Evolutionary conservation across 2,329 filamentous ascomycete genomes (phyloP).

Genomic region (Aspergillus quadricinctus): DNA sequence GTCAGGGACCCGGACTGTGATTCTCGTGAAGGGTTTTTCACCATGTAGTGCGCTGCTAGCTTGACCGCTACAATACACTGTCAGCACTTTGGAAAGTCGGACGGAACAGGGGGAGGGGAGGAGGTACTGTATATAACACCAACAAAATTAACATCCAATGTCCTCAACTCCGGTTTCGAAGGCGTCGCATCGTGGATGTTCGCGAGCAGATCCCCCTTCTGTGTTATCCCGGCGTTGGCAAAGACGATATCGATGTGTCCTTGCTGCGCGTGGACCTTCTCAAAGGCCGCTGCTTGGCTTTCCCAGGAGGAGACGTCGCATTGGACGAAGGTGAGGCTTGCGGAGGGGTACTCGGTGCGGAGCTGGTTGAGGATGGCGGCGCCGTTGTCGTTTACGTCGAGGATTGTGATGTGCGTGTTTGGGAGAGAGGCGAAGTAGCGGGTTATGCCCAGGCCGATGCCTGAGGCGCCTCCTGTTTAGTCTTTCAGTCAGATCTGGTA

Average conservation of each 20-base stretch:
- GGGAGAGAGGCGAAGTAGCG: constrained; percentile 25
- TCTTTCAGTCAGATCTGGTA: neutral
- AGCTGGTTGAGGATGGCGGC: constrained; percentile 17
- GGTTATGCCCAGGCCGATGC: constrained; percentile 35
- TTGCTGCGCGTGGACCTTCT: constrained; percentile 25
- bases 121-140: constrained; percentile 45
- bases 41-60: constrained; percentile 49
- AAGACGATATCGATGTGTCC: constrained; percentile 46
- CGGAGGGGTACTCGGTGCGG: constrained; percentile 21
- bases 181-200: constrained; percentile 27
- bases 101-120: neutral
- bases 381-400: constrained; percentile 31
- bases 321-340: constrained; percentile 24
- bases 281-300: constrained; percentile 33
- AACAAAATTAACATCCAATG: constrained; percentile 33
- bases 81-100: neutral
- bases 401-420: constrained; percentile 28
- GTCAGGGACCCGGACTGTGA: constrained; percentile 14
- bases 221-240: constrained; percentile 49
- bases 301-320: constrained; percentile 35
- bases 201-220: constrained; percentile 36
- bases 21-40: constrained; percentile 34
- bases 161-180: constrained; percentile 32
- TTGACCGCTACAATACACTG: constrained; percentile 41
- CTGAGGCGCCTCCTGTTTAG: constrained; percentile 31